Conservation (phyloP, 139 green algal species). For the Chlamydomonas incerta region DNA sequence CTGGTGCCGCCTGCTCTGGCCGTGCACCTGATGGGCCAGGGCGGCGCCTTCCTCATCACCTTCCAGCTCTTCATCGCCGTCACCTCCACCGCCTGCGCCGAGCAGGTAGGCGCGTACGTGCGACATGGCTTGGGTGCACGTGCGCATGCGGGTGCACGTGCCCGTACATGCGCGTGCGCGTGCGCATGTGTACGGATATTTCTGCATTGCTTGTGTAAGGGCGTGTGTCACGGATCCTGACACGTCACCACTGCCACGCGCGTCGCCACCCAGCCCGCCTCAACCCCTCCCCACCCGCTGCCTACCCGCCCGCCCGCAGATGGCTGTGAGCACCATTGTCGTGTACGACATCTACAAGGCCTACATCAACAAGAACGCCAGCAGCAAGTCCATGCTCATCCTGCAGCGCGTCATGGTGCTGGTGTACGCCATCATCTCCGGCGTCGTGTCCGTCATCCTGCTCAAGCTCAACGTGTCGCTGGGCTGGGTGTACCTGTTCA, state of each 20-base stretch:
- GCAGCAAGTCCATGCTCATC: slow-evolving; percentile 76
- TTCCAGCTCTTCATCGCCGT: slow-evolving; percentile 88
- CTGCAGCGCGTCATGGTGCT: slow-evolving; percentile 63
- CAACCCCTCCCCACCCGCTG: too few species aligned
- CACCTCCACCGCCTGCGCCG: slow-evolving; percentile 85
- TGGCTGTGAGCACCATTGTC: slow-evolving; percentile 84
- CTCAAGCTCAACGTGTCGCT: slow-evolving; percentile 83
- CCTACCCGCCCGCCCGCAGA: too few species aligned
- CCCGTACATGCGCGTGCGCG: too few species aligned
- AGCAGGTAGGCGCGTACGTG: slow-evolving; percentile 80
- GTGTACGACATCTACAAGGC: slow-evolving; percentile 80
- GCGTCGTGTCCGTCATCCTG: slow-evolving; percentile 86
- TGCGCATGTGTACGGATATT: too few species aligned
- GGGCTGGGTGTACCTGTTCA: slow-evolving; percentile 87
- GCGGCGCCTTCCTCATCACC: slow-evolving; percentile 84
- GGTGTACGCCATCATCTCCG: slow-evolving; percentile 79
- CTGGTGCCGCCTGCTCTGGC: slow-evolving; percentile 90
- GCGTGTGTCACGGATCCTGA: too few species aligned
- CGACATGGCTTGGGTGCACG: too few species aligned
- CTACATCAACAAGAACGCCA: slow-evolving; percentile 86
- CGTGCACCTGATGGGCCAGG: slow-evolving; percentile 84
- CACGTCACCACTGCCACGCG: too few species aligned
- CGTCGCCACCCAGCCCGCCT: too few species aligned
- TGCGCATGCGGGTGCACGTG: too few species aligned
- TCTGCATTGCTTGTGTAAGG: too few species aligned